Conservation (phyloP, 192 early-diverging fungal species). For the Backusella luteola region DNA sequence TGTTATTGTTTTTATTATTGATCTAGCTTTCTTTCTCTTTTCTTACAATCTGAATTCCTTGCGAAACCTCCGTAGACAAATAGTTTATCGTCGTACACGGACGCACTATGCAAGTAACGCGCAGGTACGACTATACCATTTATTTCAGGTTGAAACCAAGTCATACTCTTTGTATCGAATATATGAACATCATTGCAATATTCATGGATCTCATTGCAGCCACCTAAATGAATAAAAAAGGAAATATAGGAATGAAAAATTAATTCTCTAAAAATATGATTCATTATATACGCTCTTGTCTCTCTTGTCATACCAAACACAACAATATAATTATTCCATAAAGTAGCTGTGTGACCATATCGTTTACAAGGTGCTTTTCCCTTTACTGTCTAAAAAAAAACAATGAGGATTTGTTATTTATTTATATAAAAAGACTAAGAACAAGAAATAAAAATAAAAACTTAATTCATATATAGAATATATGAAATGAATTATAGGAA, state of each 20-base stretch:
- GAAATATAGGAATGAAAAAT: not conserved
- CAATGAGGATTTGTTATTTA: not conserved
- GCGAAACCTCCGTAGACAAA: constrained; percentile 61
- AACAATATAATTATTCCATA: constrained; percentile 56
- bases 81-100: constrained; percentile 61
- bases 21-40: not conserved
- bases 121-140: constrained; percentile 45
- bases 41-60: constrained; percentile 56
- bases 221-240: constrained; percentile 35
- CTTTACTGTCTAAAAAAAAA: constrained; percentile 28
- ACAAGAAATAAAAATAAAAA: not conserved
- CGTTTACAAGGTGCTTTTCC: constrained; percentile 54
- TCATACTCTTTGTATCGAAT: constrained; percentile 51
- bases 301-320: constrained; percentile 46
- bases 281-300: not conserved
- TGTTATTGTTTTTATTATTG: not conserved
- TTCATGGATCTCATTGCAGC: constrained; percentile 49
- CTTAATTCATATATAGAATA: not conserved
- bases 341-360: constrained; percentile 58
- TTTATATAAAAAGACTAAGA: not conserved
- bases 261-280: not conserved
- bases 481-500: not conserved
- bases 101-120: constrained; percentile 56
- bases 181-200: constrained; percentile 64
- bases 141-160: constrained; percentile 58